Percentiles rank a stretch among this genome's conserved stretches.
phyloP scores from a whole-genome alignment of 257 asterid species.

The Petrea volubilis region DNA sequence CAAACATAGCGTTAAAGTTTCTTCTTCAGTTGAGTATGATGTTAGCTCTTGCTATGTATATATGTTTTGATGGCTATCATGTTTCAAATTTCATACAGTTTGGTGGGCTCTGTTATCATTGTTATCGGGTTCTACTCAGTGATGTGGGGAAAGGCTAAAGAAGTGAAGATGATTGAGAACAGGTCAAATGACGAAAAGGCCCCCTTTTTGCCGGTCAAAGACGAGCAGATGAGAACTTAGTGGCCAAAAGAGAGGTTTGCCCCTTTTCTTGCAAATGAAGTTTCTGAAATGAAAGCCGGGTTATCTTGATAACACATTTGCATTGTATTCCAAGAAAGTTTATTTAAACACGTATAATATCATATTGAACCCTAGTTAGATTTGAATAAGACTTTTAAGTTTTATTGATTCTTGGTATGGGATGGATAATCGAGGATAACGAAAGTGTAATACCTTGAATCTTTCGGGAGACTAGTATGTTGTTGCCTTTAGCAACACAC shows the following conservation, averaged over 20 bases:
- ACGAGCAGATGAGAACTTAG: slow-evolving; percentile 29
- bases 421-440: slow-evolving; percentile 1
- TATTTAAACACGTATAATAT: neutral
- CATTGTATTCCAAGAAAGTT: neutral
- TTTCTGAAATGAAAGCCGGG: neutral
- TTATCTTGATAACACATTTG: neutral
- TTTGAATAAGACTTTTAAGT: too few species aligned
- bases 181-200: slow-evolving; percentile 34
- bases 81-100: slow-evolving; percentile 42
- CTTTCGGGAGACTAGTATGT: slow-evolving; percentile 12
- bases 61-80: neutral
- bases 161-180: slow-evolving; percentile 36
- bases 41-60: too few species aligned
- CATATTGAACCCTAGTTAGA: too few species aligned
- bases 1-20: neutral
- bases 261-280: slow-evolving; percentile 15
- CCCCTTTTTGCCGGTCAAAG: slow-evolving; percentile 53
- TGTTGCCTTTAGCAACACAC: slow-evolving; percentile 13
- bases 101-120: slow-evolving; percentile 68
- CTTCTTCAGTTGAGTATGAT: neutral
- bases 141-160: slow-evolving; percentile 93
- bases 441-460: slow-evolving; percentile 3
- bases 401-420: neutral
- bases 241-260: slow-evolving; percentile 27
- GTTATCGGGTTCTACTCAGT: slow-evolving; percentile 88